These are phyloP conservation scores for Fusarium abutilonis DNA, from an alignment of 2,329 filamentous ascomycete species.

Conservation along the genomic window DNA sequence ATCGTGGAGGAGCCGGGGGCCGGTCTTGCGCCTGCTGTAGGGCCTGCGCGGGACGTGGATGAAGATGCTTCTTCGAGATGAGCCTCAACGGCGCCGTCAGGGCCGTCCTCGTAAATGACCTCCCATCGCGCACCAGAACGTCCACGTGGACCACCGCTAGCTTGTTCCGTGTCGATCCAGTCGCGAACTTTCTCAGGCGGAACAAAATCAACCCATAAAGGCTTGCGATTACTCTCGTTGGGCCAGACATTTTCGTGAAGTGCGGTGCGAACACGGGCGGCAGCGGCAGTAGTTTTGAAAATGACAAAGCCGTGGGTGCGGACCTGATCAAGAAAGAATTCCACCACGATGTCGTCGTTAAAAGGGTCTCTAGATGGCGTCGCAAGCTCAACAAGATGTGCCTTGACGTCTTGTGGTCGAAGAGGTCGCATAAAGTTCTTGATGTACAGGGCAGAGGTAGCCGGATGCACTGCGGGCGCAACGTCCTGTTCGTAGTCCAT, in stretches of 20 bases:
- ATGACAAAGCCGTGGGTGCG: conserved; percentile 87
- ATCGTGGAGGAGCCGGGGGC: conserved; percentile 34
- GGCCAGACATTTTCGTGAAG: conserved; percentile 88
- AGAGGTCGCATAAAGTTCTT: conserved; percentile 90
- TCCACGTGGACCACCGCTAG: conserved; percentile 52
- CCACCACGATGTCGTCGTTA: conserved; percentile 63
- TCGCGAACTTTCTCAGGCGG: conserved; percentile 75
- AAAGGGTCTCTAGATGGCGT: conserved; percentile 64
- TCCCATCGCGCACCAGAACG: conserved; percentile 69
- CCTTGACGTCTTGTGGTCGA: conserved; percentile 71
- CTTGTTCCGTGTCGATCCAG: conserved; percentile 79
- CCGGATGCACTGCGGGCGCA: conserved; percentile 72
- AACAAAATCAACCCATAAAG: conserved; percentile 89
- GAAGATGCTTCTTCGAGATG: conserved; percentile 55
- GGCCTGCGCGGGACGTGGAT: conserved; percentile 31
- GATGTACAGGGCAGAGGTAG: conserved; percentile 85
- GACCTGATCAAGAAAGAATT: conserved; percentile 84
- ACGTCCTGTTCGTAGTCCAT: conserved; percentile 52
- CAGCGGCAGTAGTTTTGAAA: conserved; percentile 75
- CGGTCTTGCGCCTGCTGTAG: conserved; percentile 28
- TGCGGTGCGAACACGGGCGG: conserved; percentile 77
- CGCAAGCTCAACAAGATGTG: conserved; percentile 76
- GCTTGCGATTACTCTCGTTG: conserved; percentile 83
- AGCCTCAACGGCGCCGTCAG: conserved; percentile 65
- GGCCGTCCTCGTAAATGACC: conserved; percentile 71